phyloP scores from a whole-genome alignment of 768 basidiomycete species.

The Lyophyllum shimeji region DNA sequence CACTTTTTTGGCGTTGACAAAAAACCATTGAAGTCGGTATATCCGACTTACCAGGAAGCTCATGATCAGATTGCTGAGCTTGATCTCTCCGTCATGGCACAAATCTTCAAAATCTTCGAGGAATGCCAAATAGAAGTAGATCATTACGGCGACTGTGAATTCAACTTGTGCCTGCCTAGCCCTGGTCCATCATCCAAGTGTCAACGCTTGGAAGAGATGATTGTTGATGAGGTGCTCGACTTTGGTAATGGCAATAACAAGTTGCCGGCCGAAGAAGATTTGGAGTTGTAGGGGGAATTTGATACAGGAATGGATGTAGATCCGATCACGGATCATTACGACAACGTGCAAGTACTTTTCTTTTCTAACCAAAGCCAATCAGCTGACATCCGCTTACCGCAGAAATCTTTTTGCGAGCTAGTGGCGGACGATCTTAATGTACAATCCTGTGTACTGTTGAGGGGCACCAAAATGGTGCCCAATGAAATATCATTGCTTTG shows the following conservation, averaged over 20 bases:
- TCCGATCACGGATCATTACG: not conserved
- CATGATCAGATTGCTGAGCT: not conserved
- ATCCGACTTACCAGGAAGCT: not conserved
- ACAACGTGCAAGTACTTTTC: not conserved
- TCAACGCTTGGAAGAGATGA: not conserved
- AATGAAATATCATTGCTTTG: too few relatives aligned
- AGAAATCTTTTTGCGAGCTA: not conserved
- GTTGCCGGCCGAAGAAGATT: not conserved
- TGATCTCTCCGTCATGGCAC: not conserved
- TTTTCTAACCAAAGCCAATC: not conserved
- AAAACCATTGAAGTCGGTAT: not conserved
- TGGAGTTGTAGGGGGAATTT: not conserved
- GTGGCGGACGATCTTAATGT: too few relatives aligned
- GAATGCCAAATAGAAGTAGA: not conserved
- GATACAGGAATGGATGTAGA: not conserved
- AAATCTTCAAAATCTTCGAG: not conserved
- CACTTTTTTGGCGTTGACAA: not conserved
- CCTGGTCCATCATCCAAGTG: not conserved
- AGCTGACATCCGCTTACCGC: not conserved
- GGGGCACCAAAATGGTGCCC: too few relatives aligned
- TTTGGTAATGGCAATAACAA: too few relatives aligned
- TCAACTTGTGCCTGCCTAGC: not conserved
- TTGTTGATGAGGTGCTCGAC: not conserved
- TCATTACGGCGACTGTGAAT: too few relatives aligned
- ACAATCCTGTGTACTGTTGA: too few relatives aligned